Evolutionary conservation across 2,329 filamentous ascomycete species (phyloP), one percentile per base, ranked within the genome.

Genomic region (Xylariaceae sp.): DNA sequence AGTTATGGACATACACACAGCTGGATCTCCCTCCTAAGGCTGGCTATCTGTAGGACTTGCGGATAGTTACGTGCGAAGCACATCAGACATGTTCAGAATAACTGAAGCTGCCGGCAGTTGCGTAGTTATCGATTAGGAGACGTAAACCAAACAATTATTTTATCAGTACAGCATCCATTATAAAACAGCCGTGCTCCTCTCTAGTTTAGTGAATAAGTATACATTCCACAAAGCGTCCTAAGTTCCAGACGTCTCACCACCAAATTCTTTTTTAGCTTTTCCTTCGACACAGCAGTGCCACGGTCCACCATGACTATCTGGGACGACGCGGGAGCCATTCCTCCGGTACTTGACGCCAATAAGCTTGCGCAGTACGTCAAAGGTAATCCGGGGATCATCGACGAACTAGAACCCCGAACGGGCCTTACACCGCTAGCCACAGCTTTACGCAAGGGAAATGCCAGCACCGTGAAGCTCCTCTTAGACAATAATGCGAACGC

Each of bases 251-350:
- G n/a, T n/a, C n/a, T n/a, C n/a, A n/a, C n/a, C n/a, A n/a, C n/a
- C n/a, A n/a, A n/a, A n/a, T n/a, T n/a, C 12, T 40, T 2, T 19
- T 12, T 34, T 14, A 36, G 6, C 7, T 28, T 37, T 37, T 6
- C 7, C 17, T 37, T 36, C 29, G 44, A 41, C 6, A 34, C 21
- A 26, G 4, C 24, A 24, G 3, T 24, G 7, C 14, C 21, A 33
- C 24, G 45, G 21, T 26, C 31, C 37, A 55, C 12, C 23, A 60
- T 60, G 60, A 45, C 59, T 40, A 40, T 62, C 19, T 62, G 56
- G 60, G 52, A 53, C 14, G 60, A 62, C 5, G 60, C 56, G 19
- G 56, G 49, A 29, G 56, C 56, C 34, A 56, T 51, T 12, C 53
- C 53, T 1, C 33, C 49, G 3, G 9, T 26, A 1, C 53, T 62